Base-by-base conservation (phyloP, 164 flowering plant species). In the Chimonanthus salicifolius region DNA sequence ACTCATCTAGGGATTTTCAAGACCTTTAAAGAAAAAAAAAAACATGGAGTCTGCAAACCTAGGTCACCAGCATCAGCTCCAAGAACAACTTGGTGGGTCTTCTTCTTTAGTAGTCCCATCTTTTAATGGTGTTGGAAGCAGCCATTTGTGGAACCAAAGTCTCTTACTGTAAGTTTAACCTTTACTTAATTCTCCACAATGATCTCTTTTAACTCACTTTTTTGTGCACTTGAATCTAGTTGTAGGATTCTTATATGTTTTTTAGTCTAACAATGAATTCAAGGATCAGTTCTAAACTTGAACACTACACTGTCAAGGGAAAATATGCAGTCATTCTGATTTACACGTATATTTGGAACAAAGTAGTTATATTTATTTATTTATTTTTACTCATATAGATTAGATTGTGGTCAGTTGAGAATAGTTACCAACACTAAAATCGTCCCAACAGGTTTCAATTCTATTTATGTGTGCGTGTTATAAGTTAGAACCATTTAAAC, bases 1-100 rank as follows among this genome's bases (percentile, higher is more conserved):
- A 71, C 77, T 66, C 76, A 74, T 86, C 90, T 88, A 85, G 94
- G 94, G 92, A 89, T 88, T 89, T 33, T 84, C 92, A 84, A 85
- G 82, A 33, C 72, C 82, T 71, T 74, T 74, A 77, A 69, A 33
- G 33, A 1, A 33, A 33, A 33, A 33, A 21, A 64, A 62, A 78
- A 64, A 74, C 73, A 92, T 93, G 96, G 94, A 93, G 77, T 88
- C 94, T 88, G 85, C 89, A 83, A 88, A 90, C 78, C 80, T 81
- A 67, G 86, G 85, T 84, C 87, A 85, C 75, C 84, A 76, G 5
- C 83, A 82, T 72, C 89, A 84, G 62, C 87, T 74, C 74, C 89
- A 85, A 82, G 81, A 84, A 54, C 89, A 85, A 58, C 79, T 82
- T 72, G 78, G 60, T 81, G 84, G 70, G 54, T 79, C 87, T 69